phyloP scores from a whole-genome alignment of 768 basidiomycete genomes.

The Tylopilus balloui region DNA sequence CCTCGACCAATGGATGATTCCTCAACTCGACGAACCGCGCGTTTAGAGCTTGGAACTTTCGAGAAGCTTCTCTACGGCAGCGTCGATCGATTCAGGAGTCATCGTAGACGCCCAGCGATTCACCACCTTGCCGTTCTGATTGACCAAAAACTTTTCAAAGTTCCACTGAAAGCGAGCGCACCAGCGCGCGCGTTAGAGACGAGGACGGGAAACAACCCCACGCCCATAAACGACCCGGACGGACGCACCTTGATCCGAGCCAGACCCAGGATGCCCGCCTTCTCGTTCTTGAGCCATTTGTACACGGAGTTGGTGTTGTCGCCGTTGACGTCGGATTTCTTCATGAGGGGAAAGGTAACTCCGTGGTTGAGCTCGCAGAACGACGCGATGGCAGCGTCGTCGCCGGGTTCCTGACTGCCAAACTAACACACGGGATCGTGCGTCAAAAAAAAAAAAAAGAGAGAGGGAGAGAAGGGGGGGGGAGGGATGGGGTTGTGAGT shows the following conservation, averaged over 20 bases:
- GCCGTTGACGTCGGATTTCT: conserved; percentile 93
- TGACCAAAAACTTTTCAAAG: conserved; percentile 84
- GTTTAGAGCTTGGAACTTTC: conserved; percentile 17
- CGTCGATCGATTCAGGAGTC: conserved; percentile 58
- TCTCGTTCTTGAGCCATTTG: conserved; percentile 80
- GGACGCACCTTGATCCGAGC: conserved; percentile 65
- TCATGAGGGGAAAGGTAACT: conserved; percentile 87
- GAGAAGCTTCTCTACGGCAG: conserved; percentile 60
- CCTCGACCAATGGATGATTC: too few relatives aligned
- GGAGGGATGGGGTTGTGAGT: too few relatives aligned
- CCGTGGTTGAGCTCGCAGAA: conserved; percentile 83
- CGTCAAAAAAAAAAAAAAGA: background rate
- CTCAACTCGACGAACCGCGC: background rate
- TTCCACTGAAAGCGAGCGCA: conserved; percentile 62
- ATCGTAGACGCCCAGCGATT: conserved; percentile 76
- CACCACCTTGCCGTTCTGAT: conserved; percentile 72
- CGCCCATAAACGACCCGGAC: background rate
- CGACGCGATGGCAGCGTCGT: conserved; percentile 66
- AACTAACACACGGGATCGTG: conserved; percentile 45
- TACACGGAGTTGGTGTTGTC: conserved; percentile 78
- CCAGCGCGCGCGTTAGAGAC: background rate
- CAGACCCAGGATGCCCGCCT: conserved; percentile 67
- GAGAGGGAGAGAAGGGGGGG: too few relatives aligned
- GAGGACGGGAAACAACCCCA: background rate
- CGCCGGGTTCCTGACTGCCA: conserved; percentile 80